Conservation (phyloP, 2,329 filamentous ascomycete genomes). For the Colletotrichum destructivum region DNA sequence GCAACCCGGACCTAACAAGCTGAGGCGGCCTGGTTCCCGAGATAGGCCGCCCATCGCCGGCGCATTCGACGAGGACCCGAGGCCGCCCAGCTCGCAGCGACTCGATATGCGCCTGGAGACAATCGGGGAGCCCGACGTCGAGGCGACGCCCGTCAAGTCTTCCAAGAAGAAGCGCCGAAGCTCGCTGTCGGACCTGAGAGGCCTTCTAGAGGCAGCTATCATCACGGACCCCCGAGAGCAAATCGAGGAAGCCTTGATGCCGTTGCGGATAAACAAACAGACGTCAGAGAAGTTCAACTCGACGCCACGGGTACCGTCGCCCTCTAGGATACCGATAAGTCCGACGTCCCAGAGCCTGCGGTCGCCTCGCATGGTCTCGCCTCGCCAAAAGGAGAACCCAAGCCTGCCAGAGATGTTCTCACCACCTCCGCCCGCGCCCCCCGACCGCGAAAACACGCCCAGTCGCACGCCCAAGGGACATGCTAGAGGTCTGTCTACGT, state of each 20-base stretch:
- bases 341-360: slow-evolving; percentile 59
- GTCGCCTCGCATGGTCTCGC: slow-evolving; percentile 52
- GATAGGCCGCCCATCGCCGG: slow-evolving; percentile 74
- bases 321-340: slow-evolving; percentile 69
- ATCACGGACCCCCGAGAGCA: slow-evolving; percentile 60
- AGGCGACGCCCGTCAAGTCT: slow-evolving; percentile 52
- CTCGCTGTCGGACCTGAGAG: slow-evolving; percentile 88
- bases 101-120: slow-evolving; percentile 71
- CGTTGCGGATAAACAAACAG: slow-evolving; percentile 67
- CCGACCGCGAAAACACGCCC: slow-evolving; percentile 32
- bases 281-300: slow-evolving; percentile 72
- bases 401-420: slow-evolving; percentile 38
- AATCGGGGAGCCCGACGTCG: slow-evolving; percentile 70
- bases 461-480: slow-evolving; percentile 51
- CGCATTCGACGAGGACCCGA: slow-evolving; percentile 71
- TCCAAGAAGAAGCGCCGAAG: slow-evolving; percentile 87
- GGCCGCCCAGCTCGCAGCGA: slow-evolving; percentile 72
- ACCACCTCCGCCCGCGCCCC: slow-evolving; percentile 19
- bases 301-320: slow-evolving; percentile 59
- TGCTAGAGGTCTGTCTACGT: slow-evolving; percentile 66
- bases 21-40: slow-evolving; percentile 68
- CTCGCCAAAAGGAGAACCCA: slow-evolving; percentile 63
- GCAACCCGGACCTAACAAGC: slow-evolving; percentile 63
- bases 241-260: slow-evolving; percentile 58
- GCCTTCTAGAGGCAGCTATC: slow-evolving; percentile 74